These are phyloP conservation scores for Buddleja alternifolia DNA, from an alignment of 257 asterid species.

Conservation along the genomic window DNA sequence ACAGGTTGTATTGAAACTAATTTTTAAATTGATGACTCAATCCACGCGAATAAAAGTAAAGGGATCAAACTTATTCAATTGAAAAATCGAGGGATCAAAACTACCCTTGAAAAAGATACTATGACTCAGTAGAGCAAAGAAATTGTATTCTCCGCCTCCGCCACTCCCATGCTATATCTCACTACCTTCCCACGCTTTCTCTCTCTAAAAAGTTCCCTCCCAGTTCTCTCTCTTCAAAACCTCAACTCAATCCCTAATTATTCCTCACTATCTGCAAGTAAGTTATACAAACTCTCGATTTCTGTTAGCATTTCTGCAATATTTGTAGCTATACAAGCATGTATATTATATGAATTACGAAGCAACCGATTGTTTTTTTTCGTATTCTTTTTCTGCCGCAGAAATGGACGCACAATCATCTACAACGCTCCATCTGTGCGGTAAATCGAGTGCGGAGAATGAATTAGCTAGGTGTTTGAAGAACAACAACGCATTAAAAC, in stretches of 20 bases:
- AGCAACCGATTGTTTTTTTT: neutral
- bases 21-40: too few species aligned
- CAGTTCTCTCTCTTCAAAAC: constrained; percentile 33
- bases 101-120: constrained; percentile 9
- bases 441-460: constrained; percentile 65
- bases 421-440: constrained; percentile 52
- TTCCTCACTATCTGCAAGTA: constrained; percentile 29
- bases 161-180: constrained; percentile 30
- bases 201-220: constrained; percentile 28
- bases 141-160: constrained; percentile 44
- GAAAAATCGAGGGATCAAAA: too few species aligned
- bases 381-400: constrained; percentile 26
- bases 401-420: constrained; percentile 65
- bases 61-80: too few species aligned
- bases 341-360: neutral
- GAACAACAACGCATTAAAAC: constrained; percentile 48
- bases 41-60: too few species aligned
- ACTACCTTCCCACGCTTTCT: constrained; percentile 32
- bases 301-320: constrained; percentile 8
- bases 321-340: neutral
- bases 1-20: too few species aligned
- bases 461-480: constrained; percentile 61
- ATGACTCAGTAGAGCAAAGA: too few species aligned
- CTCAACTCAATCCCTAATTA: constrained; percentile 16
- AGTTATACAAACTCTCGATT: neutral